Conservation (phyloP, 2,329 filamentous ascomycete genomes). For the Paecilomyces formosus region DNA sequence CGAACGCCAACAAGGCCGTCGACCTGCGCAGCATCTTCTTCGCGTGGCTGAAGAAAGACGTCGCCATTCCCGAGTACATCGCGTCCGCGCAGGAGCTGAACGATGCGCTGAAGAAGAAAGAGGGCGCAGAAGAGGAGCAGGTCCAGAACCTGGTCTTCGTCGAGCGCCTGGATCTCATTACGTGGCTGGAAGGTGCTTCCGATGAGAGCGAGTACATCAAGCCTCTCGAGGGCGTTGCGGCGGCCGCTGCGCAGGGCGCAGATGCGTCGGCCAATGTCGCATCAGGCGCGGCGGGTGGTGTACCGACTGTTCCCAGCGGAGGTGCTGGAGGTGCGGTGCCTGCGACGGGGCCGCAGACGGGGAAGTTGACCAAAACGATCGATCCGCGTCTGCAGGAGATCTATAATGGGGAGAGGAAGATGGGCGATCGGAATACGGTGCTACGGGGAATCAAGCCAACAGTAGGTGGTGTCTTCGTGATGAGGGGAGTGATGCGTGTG, state of each 20-base stretch:
- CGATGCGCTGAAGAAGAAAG: conserved; percentile 53
- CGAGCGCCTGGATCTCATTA: conserved; percentile 83
- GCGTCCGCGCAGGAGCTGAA: conserved; percentile 73
- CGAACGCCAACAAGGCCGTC: conserved; percentile 57
- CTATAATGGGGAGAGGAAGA: conserved; percentile 82
- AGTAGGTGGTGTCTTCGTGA: conserved; percentile 44
- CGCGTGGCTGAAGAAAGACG: conserved; percentile 89
- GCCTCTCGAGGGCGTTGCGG: conserved; percentile 60
- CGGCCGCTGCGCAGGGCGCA: conserved; percentile 32
- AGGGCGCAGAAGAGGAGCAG: conserved; percentile 40
- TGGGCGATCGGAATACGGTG: conserved; percentile 86
- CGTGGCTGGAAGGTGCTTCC: conserved; percentile 84
- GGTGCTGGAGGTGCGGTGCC: conserved; percentile 25
- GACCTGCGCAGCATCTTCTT: conserved; percentile 94
- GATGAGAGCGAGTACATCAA: conserved; percentile 92
- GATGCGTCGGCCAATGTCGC: conserved; percentile 43
- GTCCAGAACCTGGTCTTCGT: conserved; percentile 89
- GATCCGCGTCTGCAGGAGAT: conserved; percentile 81
- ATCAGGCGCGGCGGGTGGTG: conserved; percentile 41
- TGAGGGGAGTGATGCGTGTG: conserved; percentile 2
- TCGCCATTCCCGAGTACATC: conserved; percentile 85
- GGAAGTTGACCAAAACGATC: conserved; percentile 57
- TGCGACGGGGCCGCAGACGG: conserved; percentile 19
- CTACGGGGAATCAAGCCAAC: conserved; percentile 82
- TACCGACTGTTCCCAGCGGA: conserved; percentile 26